Evolutionary conservation across 2,329 filamentous ascomycete species (phyloP), one percentile per base, ranked within the genome.

Genomic region (Exophiala phaeomuriformis): DNA sequence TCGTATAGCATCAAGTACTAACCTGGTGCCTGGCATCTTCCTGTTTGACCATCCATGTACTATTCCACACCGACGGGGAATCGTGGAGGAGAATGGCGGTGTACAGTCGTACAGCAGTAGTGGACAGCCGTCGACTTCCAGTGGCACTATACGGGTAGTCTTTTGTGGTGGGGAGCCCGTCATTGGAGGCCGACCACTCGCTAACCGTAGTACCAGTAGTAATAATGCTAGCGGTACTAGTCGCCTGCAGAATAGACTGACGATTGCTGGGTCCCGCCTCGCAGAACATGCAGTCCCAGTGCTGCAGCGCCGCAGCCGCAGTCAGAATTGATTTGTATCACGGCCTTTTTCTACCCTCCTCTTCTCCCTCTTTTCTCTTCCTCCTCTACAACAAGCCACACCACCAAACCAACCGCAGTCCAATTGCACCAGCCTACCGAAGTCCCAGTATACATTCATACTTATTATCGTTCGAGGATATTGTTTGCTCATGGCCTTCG

Each of bases 381-480:
- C 51, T 48, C 55, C 60, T 59, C 61, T 58, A 60, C 58, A 59
- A 54, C 41, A 47, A 58, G 56, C 45, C 63, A 65, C 60, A 42
- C 32, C 50, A 56, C 30, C 28, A 44, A 63, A 61, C 41, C 51
- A 60, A 56, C 37, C 49, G 35, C 31, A 48, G 31, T 31, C 47
- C 30, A 47, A 50, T 53, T 39, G n/a, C 47, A 47, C 39, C 35
- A 49, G 40, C 47, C 33, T 35, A 43, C 44, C 33, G 53, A 46
- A 48, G 37, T 40, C 50, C 35, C 36, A 45, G 36, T 43, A 48
- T 33, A 36, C 45, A 47, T 59, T 52, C 52, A 59, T 52, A 64
- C 63, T 58, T 67, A 77, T 80, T 83, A 85, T 84, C 77, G 83
- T 86, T 55, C 84, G 83, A 86, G 77, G 77, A 77, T 75, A 72